Evolutionary conservation across 257 asterid genomes (phyloP), one percentile per base, ranked within the genome.

Genomic region (Ballota nigra): DNA sequence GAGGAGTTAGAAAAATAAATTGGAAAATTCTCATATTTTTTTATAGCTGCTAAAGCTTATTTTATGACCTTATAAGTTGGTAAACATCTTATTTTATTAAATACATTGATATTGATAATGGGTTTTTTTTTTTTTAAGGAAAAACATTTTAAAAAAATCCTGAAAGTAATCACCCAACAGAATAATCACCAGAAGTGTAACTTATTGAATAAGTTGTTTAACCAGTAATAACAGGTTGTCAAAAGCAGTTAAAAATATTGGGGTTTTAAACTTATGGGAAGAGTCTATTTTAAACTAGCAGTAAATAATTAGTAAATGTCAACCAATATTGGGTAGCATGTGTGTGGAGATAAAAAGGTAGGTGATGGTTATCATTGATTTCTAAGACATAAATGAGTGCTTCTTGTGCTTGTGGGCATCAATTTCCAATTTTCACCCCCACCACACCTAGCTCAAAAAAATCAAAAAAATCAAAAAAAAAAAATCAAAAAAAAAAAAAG

Each of bases 271-370:
- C 33, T 9, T 29, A 29, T 40, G 16, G 57, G 51, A 31, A 56
- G 62, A 69, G 20, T 2, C 26, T 33, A 0, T 16, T 68, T 4
- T 41, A 4, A 47, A 69, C 8, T 9, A n/a, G 45, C 34, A 11
- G 38, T n/a, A 9, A 56, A 63, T 11, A 33, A 74, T 77, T 60
- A 33, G 76, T 70, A 45, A 62, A 49, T 29, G 55, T 75, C 12
- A 47, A 63, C 40, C 73, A 33, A 67, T 67, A 63, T 82, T 75
- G 81, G 65, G 47, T 77, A 63, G 72, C 81, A 78, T 78, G 83
- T 82, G 81, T 80, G 81, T 45, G 73, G 67, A 38, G 79, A 74
- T 81, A 69, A 75, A 72, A 66, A 77, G 47, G 71, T 76, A 75
- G 70, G 75, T 76, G 76, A 69, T 12, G 36, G 76, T 68, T 45